Evolutionary conservation across 2,329 filamentous ascomycete species (phyloP).

Genomic region (Aspergillus neoniger): DNA sequence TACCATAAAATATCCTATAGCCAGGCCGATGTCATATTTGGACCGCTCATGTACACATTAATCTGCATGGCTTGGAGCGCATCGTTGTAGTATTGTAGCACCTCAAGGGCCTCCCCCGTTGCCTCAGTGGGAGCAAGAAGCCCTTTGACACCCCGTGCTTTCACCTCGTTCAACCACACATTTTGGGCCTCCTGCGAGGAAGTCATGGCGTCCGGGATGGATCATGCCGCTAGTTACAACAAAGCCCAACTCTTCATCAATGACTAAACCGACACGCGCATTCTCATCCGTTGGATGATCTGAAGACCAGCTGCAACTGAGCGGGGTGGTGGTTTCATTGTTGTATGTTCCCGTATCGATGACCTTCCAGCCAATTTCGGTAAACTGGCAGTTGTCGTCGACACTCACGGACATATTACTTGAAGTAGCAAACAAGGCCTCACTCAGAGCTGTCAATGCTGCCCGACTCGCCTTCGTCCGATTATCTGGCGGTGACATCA

Average conservation of each 20-base stretch:
- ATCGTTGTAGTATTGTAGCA: background rate
- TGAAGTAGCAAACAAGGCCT: background rate
- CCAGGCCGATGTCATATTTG: background rate
- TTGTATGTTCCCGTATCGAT: background rate
- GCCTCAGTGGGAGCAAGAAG: background rate
- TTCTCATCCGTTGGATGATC: background rate
- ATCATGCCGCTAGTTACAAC: background rate
- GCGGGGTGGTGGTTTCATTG: background rate
- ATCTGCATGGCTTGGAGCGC: background rate
- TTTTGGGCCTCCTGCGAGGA: background rate
- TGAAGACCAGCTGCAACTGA: background rate
- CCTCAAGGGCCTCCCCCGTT: background rate
- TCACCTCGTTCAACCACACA: background rate
- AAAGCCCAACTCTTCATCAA: background rate
- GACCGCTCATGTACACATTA: background rate
- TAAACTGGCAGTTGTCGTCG: background rate
- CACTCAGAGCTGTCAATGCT: background rate
- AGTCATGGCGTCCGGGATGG: background rate
- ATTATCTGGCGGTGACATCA: slow-evolving; percentile 1
- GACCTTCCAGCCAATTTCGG: background rate
- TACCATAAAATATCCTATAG: no score
- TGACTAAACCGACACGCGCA: background rate
- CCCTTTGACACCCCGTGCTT: background rate
- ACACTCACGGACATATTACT: background rate
- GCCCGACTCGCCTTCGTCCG: background rate